Evolutionary conservation across 345 rosid species (phyloP), one percentile per base, ranked within the genome.

Genomic region (Aethionema arabicum): DNA sequence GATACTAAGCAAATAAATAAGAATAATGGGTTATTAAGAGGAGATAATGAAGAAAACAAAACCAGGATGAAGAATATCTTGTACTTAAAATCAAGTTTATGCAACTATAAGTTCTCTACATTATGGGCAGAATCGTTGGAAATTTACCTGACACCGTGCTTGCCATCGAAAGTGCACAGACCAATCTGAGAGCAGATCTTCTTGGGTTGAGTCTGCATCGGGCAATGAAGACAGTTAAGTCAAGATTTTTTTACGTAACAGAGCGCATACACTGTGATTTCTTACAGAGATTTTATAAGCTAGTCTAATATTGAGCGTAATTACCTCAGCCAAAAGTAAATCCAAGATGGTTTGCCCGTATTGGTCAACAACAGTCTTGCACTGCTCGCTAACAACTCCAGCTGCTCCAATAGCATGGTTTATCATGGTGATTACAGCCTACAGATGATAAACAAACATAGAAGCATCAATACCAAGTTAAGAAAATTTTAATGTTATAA

Each of bases 361-460:
- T 67, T 92, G 78, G 57, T 83, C 77, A 72, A 90, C 90, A 51
- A 92, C 85, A 4, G 80, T 79, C 78, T 87, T 85, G 84, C 97
- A 90, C 67, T 93, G 85, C 59, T 85, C 83, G 77, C 88, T 87
- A 67, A 74, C 88, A 54, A 87, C 63, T 59, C 99, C 99, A 42
- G 81, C 40, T 35, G 96, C 99, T 73, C 95, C 97, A 79, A 90
- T 93, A 16, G 90, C 99, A 12, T 77, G 85, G 74, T 90, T 90
- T 71, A 87, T 84, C 88, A 84, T 85, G 36, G 95, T 65, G 74
- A 93, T 74, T 47, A 93, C 64, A 39, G 81, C 37, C 99, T 93
- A 79, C 64, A 52, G 46, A 10, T 32, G 7, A 46, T 43, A 42
- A 59, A 37, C 6, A 63, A 63, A 56, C 35, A 56, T 13, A 63